Evolutionary conservation across 2,329 filamentous ascomycete species (phyloP).

Genomic region (Sporothrix brasiliensis): DNA sequence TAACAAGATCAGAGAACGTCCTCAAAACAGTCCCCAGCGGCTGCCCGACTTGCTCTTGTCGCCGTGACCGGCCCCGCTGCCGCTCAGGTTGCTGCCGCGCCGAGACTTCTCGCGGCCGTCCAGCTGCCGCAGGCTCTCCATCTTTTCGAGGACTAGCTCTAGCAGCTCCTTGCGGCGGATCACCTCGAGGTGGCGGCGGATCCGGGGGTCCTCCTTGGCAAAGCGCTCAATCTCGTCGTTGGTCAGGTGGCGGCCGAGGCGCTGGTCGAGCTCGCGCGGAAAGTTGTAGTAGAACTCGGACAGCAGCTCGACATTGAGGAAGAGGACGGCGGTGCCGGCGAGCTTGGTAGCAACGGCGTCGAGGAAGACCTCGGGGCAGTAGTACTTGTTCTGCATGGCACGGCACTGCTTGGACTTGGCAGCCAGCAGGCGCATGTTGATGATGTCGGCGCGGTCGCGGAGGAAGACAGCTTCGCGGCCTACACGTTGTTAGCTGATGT

Average conservation of each 20-base stretch:
- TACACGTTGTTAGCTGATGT: slow-evolving; percentile 46
- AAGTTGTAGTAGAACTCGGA: slow-evolving; percentile 99
- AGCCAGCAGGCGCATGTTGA: slow-evolving; percentile 86
- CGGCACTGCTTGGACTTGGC: slow-evolving; percentile 90
- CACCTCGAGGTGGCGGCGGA: slow-evolving; percentile 85
- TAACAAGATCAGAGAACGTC: neutral
- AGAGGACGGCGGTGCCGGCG: slow-evolving; percentile 90
- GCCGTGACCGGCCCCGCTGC: slow-evolving; percentile 28
- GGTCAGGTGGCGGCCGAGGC: slow-evolving; percentile 78
- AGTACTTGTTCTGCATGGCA: slow-evolving; percentile 84
- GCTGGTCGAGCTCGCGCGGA: slow-evolving; percentile 84
- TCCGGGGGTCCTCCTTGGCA: slow-evolving; percentile 88
- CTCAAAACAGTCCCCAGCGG: slow-evolving; percentile 35
- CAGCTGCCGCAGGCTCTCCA: slow-evolving; percentile 84
- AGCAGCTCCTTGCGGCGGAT: slow-evolving; percentile 90
- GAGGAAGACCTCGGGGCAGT: slow-evolving; percentile 97
- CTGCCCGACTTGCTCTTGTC: slow-evolving; percentile 30
- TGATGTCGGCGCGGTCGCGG: slow-evolving; percentile 83
- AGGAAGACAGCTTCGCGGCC: slow-evolving; percentile 93
- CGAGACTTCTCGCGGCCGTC: slow-evolving; percentile 70
- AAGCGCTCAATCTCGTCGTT: slow-evolving; percentile 84
- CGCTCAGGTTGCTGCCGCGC: slow-evolving; percentile 47
- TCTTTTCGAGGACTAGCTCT: slow-evolving; percentile 91
- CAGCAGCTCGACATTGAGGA: slow-evolving; percentile 94
- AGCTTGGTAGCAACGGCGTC: slow-evolving; percentile 95